phyloP scores from a whole-genome alignment of 768 basidiomycete genomes.

The Glaciozyma antarctica region DNA sequence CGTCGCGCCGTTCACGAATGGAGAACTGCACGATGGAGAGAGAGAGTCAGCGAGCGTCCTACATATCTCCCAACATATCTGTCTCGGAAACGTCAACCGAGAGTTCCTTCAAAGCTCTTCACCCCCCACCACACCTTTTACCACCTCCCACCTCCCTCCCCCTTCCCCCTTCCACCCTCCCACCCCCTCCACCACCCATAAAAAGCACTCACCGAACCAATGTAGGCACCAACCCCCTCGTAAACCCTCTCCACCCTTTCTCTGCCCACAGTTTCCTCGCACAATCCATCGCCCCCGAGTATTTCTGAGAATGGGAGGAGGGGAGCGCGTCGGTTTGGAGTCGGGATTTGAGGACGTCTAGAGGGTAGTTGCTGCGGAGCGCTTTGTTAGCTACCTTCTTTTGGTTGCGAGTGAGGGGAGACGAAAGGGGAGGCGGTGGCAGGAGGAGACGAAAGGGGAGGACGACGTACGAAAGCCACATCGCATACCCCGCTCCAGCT shows the following conservation, averaged over 20 bases:
- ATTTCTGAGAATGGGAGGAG: conserved; percentile 53
- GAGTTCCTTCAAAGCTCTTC: too few relatives aligned
- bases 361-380: conserved; percentile 67
- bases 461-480: conserved; percentile 41
- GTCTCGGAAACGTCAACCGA: too few relatives aligned
- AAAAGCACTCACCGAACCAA: conserved; percentile 62
- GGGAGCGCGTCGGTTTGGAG: conserved; percentile 81
- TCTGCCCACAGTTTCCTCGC: conserved; percentile 69
- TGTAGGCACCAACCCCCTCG: conserved; percentile 81
- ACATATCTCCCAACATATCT: too few relatives aligned
- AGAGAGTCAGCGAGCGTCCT: not conserved
- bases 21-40: conserved; percentile 50
- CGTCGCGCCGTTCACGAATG: conserved; percentile 92
- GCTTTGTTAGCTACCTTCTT: conserved; percentile 3
- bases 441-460: too few relatives aligned
- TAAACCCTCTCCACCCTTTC: conserved; percentile 78
- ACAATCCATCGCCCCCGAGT: conserved; percentile 71
- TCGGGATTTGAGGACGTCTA: conserved; percentile 91
- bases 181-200: not conserved
- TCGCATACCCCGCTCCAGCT: conserved; percentile 83
- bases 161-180: not conserved
- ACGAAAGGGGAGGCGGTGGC: not conserved
- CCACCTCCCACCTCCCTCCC: not conserved
- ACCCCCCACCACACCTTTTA: not conserved
- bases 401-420: conserved; percentile 9